Percentiles rank a stretch among this genome's conserved stretches.
Conservation (phyloP, 169 alveolate species). For the Cryptosporidium tyzzeri region DNA sequence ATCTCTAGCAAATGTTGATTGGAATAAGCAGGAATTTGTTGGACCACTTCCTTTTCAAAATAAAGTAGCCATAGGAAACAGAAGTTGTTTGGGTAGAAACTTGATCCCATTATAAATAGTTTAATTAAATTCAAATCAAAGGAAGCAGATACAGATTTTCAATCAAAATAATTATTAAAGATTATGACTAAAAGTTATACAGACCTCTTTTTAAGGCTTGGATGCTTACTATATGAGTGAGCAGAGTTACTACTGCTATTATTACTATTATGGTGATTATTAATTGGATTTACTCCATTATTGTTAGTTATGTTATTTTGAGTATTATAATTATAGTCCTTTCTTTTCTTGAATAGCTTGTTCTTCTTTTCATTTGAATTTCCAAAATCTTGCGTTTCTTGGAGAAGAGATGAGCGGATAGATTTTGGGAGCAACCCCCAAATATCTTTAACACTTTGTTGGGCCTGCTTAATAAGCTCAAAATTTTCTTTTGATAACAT, state of each 20-base stretch:
- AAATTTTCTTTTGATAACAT: constrained; percentile 64
- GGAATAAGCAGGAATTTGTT: constrained; percentile 7
- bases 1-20: constrained; percentile 29
- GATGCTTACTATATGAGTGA: constrained; percentile 33
- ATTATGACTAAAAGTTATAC: not conserved
- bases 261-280: not conserved
- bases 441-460: constrained; percentile 70
- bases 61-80: constrained; percentile 67
- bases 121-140: not conserved
- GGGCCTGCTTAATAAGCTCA: constrained; percentile 49
- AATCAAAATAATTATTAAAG: not conserved
- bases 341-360: constrained; percentile 43
- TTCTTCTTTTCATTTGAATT: constrained; percentile 8
- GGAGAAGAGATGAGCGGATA: constrained; percentile 45
- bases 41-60: constrained; percentile 67
- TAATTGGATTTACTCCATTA: not conserved
- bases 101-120: constrained; percentile 32
- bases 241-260: not conserved
- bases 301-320: constrained; percentile 1
- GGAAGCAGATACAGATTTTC: not conserved
- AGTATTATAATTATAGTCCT: constrained; percentile 21
- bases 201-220: constrained; percentile 56
- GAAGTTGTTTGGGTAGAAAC: constrained; percentile 62
- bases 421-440: constrained; percentile 63
- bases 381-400: constrained; percentile 37